These are phyloP conservation scores for Stemphylium lycopersici DNA, from an alignment of 2,329 filamentous ascomycete genomes.

Conservation along the genomic window DNA sequence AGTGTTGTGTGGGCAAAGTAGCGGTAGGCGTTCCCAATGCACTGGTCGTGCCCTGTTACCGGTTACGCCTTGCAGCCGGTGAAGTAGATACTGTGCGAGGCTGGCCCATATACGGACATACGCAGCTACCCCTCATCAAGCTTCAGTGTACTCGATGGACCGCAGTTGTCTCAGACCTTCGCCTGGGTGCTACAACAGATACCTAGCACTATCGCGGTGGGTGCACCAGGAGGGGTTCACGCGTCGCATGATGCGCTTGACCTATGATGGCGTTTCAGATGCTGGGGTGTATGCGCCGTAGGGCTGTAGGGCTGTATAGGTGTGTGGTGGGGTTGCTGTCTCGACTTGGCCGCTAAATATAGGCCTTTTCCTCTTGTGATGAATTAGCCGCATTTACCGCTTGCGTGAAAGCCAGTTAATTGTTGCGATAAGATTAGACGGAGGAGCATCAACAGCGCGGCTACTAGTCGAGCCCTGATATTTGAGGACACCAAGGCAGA, in stretches of 20 bases:
- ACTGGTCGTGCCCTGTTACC: slow-evolving; percentile 21
- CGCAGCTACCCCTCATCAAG: slow-evolving; percentile 6
- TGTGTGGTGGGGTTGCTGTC: slow-evolving; percentile 17
- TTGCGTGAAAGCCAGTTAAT: not conserved
- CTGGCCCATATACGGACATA: slow-evolving; percentile 12
- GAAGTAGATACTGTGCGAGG: slow-evolving; percentile 14
- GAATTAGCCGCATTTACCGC: slow-evolving; percentile 5
- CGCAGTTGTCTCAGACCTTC: slow-evolving; percentile 19
- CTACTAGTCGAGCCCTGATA: slow-evolving; percentile 6
- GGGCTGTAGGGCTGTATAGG: slow-evolving; percentile 28
- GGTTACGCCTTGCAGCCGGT: slow-evolving; percentile 22
- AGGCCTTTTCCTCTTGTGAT: slow-evolving; percentile 18
- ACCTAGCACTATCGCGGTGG: slow-evolving; percentile 15
- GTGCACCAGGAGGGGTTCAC: slow-evolving; percentile 23
- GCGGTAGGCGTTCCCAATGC: slow-evolving; percentile 16
- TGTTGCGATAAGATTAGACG: slow-evolving; percentile 23
- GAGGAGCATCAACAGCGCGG: slow-evolving; percentile 13
- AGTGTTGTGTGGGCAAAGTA: slow-evolving; percentile 2
- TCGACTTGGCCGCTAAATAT: slow-evolving; percentile 35
- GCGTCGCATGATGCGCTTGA: slow-evolving; percentile 19
- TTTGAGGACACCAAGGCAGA: slow-evolving; percentile 2
- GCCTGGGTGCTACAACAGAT: slow-evolving; percentile 16
- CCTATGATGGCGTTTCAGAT: slow-evolving; percentile 13
- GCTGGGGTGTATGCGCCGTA: slow-evolving; percentile 26
- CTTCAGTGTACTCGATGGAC: slow-evolving; percentile 18